These are phyloP conservation scores for Trichoderma asperelloides DNA, from an alignment of 495 filamentous ascomycete genomes.

Conservation along the genomic window DNA sequence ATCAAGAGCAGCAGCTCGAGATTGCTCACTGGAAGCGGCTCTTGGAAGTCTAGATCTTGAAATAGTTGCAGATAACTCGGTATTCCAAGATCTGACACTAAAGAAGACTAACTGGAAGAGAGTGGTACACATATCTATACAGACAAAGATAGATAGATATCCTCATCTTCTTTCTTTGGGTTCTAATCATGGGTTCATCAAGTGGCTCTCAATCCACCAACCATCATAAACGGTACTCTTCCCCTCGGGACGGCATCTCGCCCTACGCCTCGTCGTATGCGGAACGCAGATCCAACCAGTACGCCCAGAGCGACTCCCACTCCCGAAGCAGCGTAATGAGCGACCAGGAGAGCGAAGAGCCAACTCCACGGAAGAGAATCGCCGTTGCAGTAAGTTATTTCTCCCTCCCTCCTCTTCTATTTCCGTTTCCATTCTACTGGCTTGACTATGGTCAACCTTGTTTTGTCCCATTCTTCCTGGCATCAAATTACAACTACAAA, in stretches of 20 bases:
- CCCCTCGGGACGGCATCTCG: background rate
- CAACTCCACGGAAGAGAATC: conserved; percentile 48
- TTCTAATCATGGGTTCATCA: background rate
- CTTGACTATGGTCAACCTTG: no score
- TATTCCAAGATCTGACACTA: background rate
- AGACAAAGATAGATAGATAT: background rate
- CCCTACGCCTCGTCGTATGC: conserved; percentile 13
- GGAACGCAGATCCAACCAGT: conserved; percentile 25
- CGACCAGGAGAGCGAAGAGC: conserved; percentile 30
- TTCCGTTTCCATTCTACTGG: no score
- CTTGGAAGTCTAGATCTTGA: background rate
- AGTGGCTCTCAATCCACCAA: background rate
- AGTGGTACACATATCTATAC: background rate
- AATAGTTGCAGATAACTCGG: background rate
- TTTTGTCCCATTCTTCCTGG: no score
- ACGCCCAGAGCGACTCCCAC: conserved; percentile 21
- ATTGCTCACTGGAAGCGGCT: no score
- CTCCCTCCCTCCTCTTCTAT: background rate
- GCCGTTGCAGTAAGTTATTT: conserved; percentile 55
- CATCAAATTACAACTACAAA: background rate
- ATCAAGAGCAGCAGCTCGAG: background rate
- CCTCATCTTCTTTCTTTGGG: background rate
- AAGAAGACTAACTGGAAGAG: background rate
- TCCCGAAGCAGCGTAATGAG: conserved; percentile 28
- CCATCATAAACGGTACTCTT: background rate